A percentile compares a stretch with the other conserved stretches of the same genome.
These are phyloP conservation scores for Pachysandra terminalis DNA, from an alignment of 164 flowering plant species.

Conservation along the genomic window DNA sequence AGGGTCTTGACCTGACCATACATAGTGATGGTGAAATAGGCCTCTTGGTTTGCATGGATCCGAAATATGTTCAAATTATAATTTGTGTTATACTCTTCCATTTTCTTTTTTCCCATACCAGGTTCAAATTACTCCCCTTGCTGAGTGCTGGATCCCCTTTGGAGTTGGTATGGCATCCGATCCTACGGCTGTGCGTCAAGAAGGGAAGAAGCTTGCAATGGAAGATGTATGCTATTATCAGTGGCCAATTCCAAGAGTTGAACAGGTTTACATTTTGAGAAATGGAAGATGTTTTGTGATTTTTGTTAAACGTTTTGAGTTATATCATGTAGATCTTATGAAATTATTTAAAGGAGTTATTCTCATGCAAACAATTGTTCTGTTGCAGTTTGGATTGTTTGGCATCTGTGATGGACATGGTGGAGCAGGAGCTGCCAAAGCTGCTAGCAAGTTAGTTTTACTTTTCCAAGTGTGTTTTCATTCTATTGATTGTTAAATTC, in stretches of 20 bases:
- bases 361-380: too few species aligned
- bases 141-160: constrained; percentile 49
- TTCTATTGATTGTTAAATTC: too few species aligned
- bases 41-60: too few species aligned
- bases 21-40: too few species aligned
- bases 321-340: too few species aligned
- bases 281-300: too few species aligned
- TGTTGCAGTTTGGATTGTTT: constrained; percentile 97
- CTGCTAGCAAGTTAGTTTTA: constrained; percentile 78
- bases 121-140: constrained; percentile 60
- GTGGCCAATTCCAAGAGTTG: constrained; percentile 87
- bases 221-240: constrained; percentile 88
- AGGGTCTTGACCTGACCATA: too few species aligned
- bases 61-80: too few species aligned
- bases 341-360: not conserved
- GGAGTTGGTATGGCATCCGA: constrained; percentile 91
- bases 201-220: constrained; percentile 89
- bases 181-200: constrained; percentile 91
- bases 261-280: constrained; percentile 50
- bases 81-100: too few species aligned
- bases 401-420: constrained; percentile 99
- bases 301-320: too few species aligned
- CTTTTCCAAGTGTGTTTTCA: constrained; percentile 5
- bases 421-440: constrained; percentile 80
- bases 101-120: constrained; percentile 31